phyloP scores from a whole-genome alignment of 2,329 filamentous ascomycete species.

The Pseudomassariella vexata region DNA sequence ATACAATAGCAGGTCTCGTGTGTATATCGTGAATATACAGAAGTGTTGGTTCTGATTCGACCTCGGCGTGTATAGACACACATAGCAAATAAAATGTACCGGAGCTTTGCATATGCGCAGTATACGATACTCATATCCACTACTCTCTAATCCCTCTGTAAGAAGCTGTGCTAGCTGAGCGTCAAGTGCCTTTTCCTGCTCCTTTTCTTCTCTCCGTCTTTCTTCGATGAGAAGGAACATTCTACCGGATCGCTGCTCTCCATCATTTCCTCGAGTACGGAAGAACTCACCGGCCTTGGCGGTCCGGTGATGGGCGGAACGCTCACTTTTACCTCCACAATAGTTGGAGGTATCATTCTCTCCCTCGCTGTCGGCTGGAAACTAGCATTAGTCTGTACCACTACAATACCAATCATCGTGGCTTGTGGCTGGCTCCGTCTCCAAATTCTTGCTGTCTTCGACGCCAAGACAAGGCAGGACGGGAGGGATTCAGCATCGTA shows the following conservation, averaged over 20 bases:
- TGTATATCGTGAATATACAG: too few relatives aligned
- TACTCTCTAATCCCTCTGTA: too few relatives aligned
- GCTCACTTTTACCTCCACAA: constrained; percentile 23
- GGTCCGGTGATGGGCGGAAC: constrained; percentile 50
- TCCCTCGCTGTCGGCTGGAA: constrained; percentile 70
- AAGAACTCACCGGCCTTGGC: constrained; percentile 53
- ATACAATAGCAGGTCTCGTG: too few relatives aligned
- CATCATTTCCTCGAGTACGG: constrained; percentile 45
- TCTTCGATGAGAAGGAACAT: constrained; percentile 48
- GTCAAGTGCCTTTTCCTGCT: too few relatives aligned
- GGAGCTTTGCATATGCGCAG: too few relatives aligned
- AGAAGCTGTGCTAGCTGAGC: too few relatives aligned
- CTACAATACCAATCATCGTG: constrained; percentile 71
- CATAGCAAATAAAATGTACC: too few relatives aligned
- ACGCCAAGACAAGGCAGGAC: constrained; percentile 69
- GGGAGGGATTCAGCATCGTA: constrained; percentile 78
- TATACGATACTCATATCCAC: too few relatives aligned
- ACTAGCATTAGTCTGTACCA: constrained; percentile 75
- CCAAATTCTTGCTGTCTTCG: constrained; percentile 74
- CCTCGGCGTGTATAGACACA: too few relatives aligned
- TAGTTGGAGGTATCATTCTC: background rate
- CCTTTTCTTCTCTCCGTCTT: too few relatives aligned
- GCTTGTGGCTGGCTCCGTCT: constrained; percentile 81
- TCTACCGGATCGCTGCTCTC: constrained; percentile 48
- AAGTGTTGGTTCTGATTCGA: too few relatives aligned